phyloP scores from a whole-genome alignment of 306 rosid genomes.

The Vigna unguiculata region DNA sequence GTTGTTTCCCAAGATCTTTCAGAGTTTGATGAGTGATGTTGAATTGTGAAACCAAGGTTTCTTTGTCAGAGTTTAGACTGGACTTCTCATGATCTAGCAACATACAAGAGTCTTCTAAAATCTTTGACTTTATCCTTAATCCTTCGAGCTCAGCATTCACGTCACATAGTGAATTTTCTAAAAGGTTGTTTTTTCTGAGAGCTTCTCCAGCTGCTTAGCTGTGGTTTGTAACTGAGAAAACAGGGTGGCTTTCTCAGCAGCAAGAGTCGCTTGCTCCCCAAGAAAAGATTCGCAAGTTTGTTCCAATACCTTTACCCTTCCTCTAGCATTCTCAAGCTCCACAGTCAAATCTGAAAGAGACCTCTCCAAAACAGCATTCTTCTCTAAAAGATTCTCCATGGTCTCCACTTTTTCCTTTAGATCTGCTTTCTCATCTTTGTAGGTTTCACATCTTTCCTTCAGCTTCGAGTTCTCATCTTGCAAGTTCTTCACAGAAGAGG shows the following conservation, averaged over 20 bases:
- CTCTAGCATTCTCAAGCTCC: constrained; percentile 68
- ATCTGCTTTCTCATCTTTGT: constrained; percentile 61
- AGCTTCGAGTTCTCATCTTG: constrained; percentile 75
- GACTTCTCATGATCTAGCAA: constrained; percentile 68
- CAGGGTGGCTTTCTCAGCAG: constrained; percentile 71
- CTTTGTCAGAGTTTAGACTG: constrained; percentile 67
- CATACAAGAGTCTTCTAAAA: constrained; percentile 64
- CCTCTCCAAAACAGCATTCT: constrained; percentile 76
- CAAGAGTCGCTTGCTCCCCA: constrained; percentile 70
- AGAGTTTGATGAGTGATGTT: constrained; percentile 58
- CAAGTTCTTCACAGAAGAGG: constrained; percentile 72
- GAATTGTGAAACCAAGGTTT: constrained; percentile 62
- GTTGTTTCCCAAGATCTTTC: constrained; percentile 61
- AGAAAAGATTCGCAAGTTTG: constrained; percentile 69
- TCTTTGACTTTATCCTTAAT: constrained; percentile 66
- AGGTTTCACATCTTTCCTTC: constrained; percentile 59
- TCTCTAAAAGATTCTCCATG: constrained; percentile 76
- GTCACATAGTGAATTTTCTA: constrained; percentile 82
- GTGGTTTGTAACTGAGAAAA: constrained; percentile 66
- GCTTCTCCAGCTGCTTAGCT: constrained; percentile 64
- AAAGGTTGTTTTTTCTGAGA: constrained; percentile 63
- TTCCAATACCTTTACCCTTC: constrained; percentile 66
- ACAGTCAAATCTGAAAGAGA: constrained; percentile 73
- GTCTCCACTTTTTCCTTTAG: constrained; percentile 72
- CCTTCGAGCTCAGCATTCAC: constrained; percentile 82